Percentiles rank a stretch among this genome's conserved stretches.
These are phyloP conservation scores for Mycena indigotica DNA, from an alignment of 768 basidiomycete species.

Conservation along the genomic window DNA sequence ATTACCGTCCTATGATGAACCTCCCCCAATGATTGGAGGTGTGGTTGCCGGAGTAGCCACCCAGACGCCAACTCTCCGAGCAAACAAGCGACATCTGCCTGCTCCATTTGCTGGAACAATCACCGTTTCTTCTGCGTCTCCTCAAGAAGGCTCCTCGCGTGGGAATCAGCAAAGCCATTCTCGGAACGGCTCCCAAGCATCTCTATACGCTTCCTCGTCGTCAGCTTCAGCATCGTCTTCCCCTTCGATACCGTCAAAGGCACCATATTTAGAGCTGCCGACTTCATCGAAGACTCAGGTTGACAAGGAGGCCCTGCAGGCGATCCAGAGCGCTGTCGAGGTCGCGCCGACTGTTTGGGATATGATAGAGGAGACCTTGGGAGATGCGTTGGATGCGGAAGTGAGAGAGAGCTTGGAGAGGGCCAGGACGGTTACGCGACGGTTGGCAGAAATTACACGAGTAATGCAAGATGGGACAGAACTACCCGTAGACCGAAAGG, in stretches of 20 bases:
- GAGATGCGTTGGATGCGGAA: constrained; percentile 46
- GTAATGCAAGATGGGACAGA: constrained; percentile 58
- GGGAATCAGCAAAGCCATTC: constrained; percentile 32
- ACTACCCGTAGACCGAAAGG: constrained; percentile 54
- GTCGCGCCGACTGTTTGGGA: constrained; percentile 83
- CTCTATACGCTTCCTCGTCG: constrained; percentile 40
- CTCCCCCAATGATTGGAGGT: constrained; percentile 40
- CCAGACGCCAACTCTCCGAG: constrained; percentile 45
- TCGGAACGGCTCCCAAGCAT: constrained; percentile 44
- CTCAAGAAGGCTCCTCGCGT: constrained; percentile 22
- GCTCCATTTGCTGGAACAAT: constrained; percentile 33
- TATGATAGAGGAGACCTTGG: constrained; percentile 71
- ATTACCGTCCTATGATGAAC: constrained; percentile 64
- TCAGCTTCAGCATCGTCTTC: constrained; percentile 42
- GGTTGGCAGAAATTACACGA: constrained; percentile 60
- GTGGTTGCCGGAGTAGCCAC: constrained; percentile 37
- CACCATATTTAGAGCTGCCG: constrained; percentile 48
- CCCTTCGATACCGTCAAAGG: constrained; percentile 41
- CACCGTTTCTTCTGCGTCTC: constrained; percentile 6
- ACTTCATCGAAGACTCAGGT: constrained; percentile 63
- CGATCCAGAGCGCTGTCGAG: constrained; percentile 77
- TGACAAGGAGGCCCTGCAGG: constrained; percentile 77
- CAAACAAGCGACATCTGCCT: constrained; percentile 52
- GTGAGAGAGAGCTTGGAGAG: constrained; percentile 56
- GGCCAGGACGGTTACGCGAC: constrained; percentile 66